Evolutionary conservation across 2,329 filamentous ascomycete species (phyloP).

Genomic region (Scytalidium lignicola): DNA sequence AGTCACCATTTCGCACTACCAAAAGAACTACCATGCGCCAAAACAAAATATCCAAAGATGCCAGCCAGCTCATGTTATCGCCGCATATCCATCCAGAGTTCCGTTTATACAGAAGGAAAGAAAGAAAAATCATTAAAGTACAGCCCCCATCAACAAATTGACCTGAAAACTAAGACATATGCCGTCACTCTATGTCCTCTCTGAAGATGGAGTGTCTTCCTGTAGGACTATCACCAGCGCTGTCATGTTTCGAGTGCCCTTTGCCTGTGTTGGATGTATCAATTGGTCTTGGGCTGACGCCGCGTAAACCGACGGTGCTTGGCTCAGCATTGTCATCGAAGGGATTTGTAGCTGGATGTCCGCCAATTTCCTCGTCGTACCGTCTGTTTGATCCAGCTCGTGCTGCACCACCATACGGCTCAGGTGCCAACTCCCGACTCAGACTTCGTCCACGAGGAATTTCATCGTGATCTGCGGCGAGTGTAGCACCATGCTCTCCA

Average conservation of each 20-base stretch:
- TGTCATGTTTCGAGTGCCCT: slow-evolving; percentile 26
- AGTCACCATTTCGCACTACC: not conserved
- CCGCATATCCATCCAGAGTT: not conserved
- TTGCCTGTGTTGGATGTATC: slow-evolving; percentile 37
- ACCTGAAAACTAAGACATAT: not conserved
- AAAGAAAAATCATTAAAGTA: not conserved
- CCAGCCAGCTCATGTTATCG: not conserved
- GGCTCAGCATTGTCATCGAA: slow-evolving; percentile 64
- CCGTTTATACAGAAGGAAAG: not conserved
- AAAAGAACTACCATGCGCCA: not conserved
- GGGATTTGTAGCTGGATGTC: slow-evolving; percentile 47
- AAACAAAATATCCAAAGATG: not conserved
- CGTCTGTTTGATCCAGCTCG: slow-evolving; percentile 39
- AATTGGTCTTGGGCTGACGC: slow-evolving; percentile 73
- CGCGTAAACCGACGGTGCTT: slow-evolving; percentile 58
- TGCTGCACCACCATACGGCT: slow-evolving; percentile 28
- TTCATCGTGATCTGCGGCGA: slow-evolving; percentile 19
- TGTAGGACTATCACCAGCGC: slow-evolving; percentile 48
- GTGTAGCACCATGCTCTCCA: too few species aligned
- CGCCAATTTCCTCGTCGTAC: slow-evolving; percentile 42
- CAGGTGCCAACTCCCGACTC: slow-evolving; percentile 37
- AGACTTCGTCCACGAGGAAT: slow-evolving; percentile 31
- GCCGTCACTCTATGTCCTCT: slow-evolving; percentile 53
- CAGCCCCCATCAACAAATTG: slow-evolving; percentile 2
- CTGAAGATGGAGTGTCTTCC: slow-evolving; percentile 66